Percentiles rank a stretch among this genome's conserved stretches.
Evolutionary conservation across 1,284 basidiomycete genomes (phyloP).

Genomic region (Puccinia hordei): DNA sequence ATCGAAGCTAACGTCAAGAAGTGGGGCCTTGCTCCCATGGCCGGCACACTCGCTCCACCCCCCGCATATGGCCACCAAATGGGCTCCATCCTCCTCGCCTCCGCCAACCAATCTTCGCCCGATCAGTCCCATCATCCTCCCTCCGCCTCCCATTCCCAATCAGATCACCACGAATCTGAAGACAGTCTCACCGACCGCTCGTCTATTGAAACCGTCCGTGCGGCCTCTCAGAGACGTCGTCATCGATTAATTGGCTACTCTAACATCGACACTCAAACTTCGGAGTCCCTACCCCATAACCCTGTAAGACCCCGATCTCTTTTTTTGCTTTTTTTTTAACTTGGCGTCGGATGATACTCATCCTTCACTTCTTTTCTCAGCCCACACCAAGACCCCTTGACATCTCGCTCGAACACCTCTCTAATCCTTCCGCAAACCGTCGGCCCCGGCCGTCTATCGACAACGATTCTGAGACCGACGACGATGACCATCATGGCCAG

Average conservation of each 20-base stretch:
- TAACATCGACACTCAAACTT: neutral
- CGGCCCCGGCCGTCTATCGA: neutral
- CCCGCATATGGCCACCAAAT: conserved; percentile 92
- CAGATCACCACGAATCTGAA: neutral
- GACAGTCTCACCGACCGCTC: conserved; percentile 1
- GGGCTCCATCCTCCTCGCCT: conserved; percentile 80
- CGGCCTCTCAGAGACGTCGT: neutral
- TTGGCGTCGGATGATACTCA: neutral
- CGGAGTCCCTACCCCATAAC: conserved; percentile 25
- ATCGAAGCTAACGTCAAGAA: conserved; percentile 99
- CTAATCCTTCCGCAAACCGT: neutral
- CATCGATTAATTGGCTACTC: neutral
- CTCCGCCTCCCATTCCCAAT: neutral
- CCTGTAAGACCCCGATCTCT: neutral
- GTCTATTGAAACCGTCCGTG: conserved; percentile 19
- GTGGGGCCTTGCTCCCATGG: conserved; percentile 92
- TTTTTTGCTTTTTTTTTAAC: neutral
- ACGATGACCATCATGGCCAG: neutral
- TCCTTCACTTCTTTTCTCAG: neutral
- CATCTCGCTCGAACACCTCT: conserved; percentile 35
- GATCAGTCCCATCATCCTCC: neutral
- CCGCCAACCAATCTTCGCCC: neutral
- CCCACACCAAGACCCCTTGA: conserved; percentile 39
- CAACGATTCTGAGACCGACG: neutral
- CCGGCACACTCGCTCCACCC: conserved; percentile 89